phyloP scores from a whole-genome alignment of 2,329 filamentous ascomycete genomes.

The Scedosporium aurantiacum region DNA sequence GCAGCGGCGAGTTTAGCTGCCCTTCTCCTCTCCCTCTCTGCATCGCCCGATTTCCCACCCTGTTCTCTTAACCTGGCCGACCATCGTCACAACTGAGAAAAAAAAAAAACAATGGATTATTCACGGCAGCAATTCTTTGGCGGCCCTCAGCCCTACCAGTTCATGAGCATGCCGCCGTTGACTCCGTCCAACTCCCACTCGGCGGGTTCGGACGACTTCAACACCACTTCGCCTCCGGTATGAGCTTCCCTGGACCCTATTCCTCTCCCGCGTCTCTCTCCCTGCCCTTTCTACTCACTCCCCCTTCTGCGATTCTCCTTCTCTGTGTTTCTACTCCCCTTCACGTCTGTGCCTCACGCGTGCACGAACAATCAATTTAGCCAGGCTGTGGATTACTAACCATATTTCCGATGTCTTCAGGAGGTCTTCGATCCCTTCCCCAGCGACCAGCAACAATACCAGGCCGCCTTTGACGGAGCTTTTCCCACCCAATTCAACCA shows the following conservation, averaged over 20 bases:
- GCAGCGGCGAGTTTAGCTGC: neutral
- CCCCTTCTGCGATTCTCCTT: conserved; percentile 7
- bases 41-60: neutral
- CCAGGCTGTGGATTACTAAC: neutral
- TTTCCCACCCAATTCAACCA: conserved; percentile 12
- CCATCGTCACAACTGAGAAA: neutral
- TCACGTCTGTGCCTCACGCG: neutral
- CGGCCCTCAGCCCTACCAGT: conserved; percentile 38
- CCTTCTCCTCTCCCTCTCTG: neutral
- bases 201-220: conserved; percentile 43
- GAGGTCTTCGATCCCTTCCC: conserved; percentile 37
- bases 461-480: conserved; percentile 30
- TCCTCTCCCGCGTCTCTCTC: conserved; percentile 11
- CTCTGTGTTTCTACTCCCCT: neutral
- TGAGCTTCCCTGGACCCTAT: conserved; percentile 18
- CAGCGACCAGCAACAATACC: conserved; percentile 37
- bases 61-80: neutral
- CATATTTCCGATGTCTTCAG: conserved; percentile 20
- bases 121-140: conserved; percentile 35
- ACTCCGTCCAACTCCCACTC: conserved; percentile 46
- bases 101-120: conserved; percentile 41
- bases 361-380: neutral
- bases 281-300: conserved; percentile 14
- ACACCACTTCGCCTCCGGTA: conserved; percentile 43
- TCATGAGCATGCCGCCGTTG: conserved; percentile 41